phyloP scores from a whole-genome alignment of 768 basidiomycete genomes.

The Trametes sanguinea region DNA sequence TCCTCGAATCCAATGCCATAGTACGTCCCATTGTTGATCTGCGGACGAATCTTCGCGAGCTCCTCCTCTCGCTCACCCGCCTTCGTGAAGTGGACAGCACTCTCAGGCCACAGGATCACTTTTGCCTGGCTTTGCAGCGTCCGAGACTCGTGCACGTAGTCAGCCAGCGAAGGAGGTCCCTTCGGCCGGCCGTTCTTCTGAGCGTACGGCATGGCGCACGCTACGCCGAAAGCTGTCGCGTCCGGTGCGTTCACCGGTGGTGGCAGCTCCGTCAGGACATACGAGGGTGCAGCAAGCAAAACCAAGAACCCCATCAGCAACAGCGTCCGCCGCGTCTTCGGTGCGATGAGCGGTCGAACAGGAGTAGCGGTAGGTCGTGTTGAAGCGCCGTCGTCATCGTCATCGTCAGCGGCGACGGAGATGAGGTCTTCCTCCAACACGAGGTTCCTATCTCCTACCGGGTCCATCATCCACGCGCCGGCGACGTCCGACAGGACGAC shows the following conservation, averaged over 20 bases:
- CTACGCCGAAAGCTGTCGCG: slow-evolving; percentile 62
- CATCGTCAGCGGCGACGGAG: background rate
- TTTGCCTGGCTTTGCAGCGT: slow-evolving; percentile 48
- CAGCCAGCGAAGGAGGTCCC: slow-evolving; percentile 45
- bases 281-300: slow-evolving; percentile 58
- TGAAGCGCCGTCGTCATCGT: slow-evolving; percentile 8
- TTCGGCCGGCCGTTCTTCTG: slow-evolving; percentile 41
- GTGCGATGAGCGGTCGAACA: background rate
- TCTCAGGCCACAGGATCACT: slow-evolving; percentile 80
- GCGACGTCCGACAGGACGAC: slow-evolving; percentile 57
- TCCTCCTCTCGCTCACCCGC: slow-evolving; percentile 49
- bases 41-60: slow-evolving; percentile 46
- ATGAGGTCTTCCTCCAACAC: background rate
- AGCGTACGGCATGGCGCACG: slow-evolving; percentile 64
- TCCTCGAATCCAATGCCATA: slow-evolving; percentile 79
- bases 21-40: slow-evolving; percentile 39
- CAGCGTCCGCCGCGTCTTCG: slow-evolving; percentile 29
- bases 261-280: slow-evolving; percentile 44
- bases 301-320: slow-evolving; percentile 45
- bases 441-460: slow-evolving; percentile 12
- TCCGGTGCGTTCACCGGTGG: slow-evolving; percentile 36
- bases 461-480: slow-evolving; percentile 60
- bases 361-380: slow-evolving; percentile 2
- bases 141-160: slow-evolving; percentile 62
- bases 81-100: slow-evolving; percentile 66